Base-by-base conservation (phyloP, 805 yeast genomes). In the Candida maesae region DNA sequence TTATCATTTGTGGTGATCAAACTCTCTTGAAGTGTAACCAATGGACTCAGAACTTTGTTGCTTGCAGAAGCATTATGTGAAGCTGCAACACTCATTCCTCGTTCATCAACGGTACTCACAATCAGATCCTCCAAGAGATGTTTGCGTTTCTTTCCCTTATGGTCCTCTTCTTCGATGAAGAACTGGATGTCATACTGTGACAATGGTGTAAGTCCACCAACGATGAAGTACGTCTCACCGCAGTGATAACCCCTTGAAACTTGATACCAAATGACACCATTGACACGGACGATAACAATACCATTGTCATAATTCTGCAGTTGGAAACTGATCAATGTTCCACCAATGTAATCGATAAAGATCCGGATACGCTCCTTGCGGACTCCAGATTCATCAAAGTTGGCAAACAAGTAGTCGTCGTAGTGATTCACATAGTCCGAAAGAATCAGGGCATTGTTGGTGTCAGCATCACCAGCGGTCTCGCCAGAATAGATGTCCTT, bases 191-290 rank as follows among this genome's bases (percentile, higher is more conserved):
- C 82, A 47, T 81, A 83, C 45, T 79, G 81, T 10, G 83, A 75
- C 15, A 71, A 56, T 2, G 87, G 85, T 23, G 81, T 76, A 28
- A 82, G 62, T 0, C 88, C 88, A 49, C 78, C 74, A 14, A 82
- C 77, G 2, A 79, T 70, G n/a, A 79, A 68, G 38, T 72, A 63
- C 39, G 74, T 76, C 33, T 74, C 73, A 23, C 71, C 70, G 17
- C 64, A 64, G 14, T 66, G 56, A 13, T 67, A 65, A 35, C 78
- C 78, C 28, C 75, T 67, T 0, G 79, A 69, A 2, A 78, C 77
- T 53, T 80, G 86, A 19, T 79, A 74, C 89, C 89, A 82, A 12
- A 75, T 69, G 17, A 81, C 71, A 17, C 86, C 87, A 51, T 82
- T 81, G 5, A 82, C 86, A 40, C 67, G 61, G 11, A 70, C 71